phyloP scores from a whole-genome alignment of 116 monocot species.

The Phalaenopsis hybrid region DNA sequence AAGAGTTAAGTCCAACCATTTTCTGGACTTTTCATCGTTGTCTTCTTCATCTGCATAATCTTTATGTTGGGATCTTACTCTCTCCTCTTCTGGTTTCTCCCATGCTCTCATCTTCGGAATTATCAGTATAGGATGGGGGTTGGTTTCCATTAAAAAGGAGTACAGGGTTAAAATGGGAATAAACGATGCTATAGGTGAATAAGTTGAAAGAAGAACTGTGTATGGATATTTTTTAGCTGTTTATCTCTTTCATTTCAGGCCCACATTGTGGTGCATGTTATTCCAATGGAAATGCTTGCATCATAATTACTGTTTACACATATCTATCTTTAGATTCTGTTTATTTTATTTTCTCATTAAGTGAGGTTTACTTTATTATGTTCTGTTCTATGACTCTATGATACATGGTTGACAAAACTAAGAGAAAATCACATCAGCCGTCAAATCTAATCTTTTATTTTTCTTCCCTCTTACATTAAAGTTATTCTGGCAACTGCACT shows the following conservation, averaged over 20 bases:
- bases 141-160: conserved; percentile 17
- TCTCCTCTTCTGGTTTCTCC: conserved; percentile 15
- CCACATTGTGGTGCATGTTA: conserved; percentile 40
- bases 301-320: conserved; percentile 30
- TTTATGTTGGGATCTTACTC: conserved; percentile 1
- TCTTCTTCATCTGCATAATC: conserved; percentile 5
- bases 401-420: conserved; percentile 29
- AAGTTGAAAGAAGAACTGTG: conserved; percentile 11
- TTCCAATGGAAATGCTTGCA: conserved; percentile 24
- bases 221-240: conserved; percentile 15
- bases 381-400: conserved; percentile 31
- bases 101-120: background rate
- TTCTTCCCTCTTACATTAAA: background rate
- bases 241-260: conserved; percentile 17
- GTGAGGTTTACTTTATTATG: conserved; percentile 29
- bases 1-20: conserved; percentile 51
- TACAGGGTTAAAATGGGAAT: too few species aligned
- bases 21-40: conserved; percentile 1
- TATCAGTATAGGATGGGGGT: conserved; percentile 6
- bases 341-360: conserved; percentile 27
- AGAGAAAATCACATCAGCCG: conserved; percentile 4
- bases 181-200: background rate
- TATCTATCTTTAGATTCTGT: conserved; percentile 35
- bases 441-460: conserved; percentile 2
- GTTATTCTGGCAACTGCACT: conserved; percentile 3